Conservation (phyloP, 2,329 filamentous ascomycete species). For the Colletotrichum sp. region DNA sequence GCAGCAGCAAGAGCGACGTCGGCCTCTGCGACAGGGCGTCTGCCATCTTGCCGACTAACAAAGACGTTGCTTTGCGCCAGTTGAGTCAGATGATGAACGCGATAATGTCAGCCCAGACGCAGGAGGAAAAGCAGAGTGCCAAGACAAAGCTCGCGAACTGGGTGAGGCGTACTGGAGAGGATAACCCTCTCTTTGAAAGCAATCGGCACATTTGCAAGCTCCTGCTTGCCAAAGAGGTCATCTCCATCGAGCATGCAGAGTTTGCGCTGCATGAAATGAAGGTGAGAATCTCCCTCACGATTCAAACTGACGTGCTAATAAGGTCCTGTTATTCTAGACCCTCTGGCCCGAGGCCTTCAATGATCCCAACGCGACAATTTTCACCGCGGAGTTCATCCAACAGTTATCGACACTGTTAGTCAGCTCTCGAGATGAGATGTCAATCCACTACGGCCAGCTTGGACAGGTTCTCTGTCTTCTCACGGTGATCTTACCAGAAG, state of each 20-base stretch:
- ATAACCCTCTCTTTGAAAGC: not conserved
- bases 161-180: not conserved
- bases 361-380: fast-evolving
- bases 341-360: fast-evolving
- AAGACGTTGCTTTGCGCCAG: not conserved
- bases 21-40: not conserved
- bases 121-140: not conserved
- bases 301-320: not conserved
- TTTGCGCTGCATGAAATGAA: not conserved
- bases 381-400: not conserved
- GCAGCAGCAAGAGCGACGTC: not conserved
- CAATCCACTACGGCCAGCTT: fast-evolving
- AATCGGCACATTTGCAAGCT: not conserved
- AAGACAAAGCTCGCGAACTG: too few relatives aligned
- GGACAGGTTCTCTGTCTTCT: not conserved
- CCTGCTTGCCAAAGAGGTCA: not conserved
- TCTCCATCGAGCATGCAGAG: not conserved
- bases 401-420: not conserved
- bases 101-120: not conserved
- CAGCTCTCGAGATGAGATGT: not conserved
- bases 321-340: not conserved
- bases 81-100: not conserved
- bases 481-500: fast-evolving
- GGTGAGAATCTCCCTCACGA: not conserved
- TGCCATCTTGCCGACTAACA: not conserved